A percentile compares a stretch with the other conserved stretches of the same genome.
phyloP scores from a whole-genome alignment of 768 basidiomycete species.

The Panus rudis region DNA sequence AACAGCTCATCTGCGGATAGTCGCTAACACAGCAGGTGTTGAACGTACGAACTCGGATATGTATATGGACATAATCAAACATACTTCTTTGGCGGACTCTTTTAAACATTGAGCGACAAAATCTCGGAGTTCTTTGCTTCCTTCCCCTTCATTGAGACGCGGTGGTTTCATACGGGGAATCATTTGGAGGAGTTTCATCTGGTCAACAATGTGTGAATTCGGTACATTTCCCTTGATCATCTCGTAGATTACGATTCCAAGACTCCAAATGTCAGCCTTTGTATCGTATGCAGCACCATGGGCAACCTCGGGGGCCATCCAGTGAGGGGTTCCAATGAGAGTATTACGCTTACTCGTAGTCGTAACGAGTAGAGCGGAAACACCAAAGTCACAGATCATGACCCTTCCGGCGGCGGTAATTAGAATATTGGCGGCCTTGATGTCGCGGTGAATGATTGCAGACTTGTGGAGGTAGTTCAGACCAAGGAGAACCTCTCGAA shows the following conservation, averaged over 20 bases:
- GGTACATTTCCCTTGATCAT: constrained; percentile 97
- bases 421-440: constrained; percentile 96
- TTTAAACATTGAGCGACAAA: constrained; percentile 80
- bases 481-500: constrained; percentile 82
- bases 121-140: constrained; percentile 80
- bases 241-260: constrained; percentile 94
- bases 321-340: constrained; percentile 94
- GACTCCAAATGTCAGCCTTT: constrained; percentile 97
- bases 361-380: constrained; percentile 84
- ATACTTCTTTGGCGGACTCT: constrained; percentile 73
- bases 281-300: constrained; percentile 90
- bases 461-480: constrained; percentile 89
- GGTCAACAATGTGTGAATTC: constrained; percentile 77
- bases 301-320: constrained; percentile 99
- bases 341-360: constrained; percentile 90
- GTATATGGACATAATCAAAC: constrained; percentile 17
- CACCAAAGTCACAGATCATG: constrained; percentile 97
- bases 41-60: not conserved
- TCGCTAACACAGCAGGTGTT: constrained; percentile 43
- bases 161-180: constrained; percentile 85
- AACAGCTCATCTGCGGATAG: constrained; percentile 82
- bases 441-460: constrained; percentile 92
- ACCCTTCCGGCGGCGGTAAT: constrained; percentile 84
- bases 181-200: constrained; percentile 80
- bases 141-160: constrained; percentile 67